Evolutionary conservation across 345 rosid species (phyloP), one percentile per base, ranked within the genome.

Genomic region (Boechera divaricarpa): DNA sequence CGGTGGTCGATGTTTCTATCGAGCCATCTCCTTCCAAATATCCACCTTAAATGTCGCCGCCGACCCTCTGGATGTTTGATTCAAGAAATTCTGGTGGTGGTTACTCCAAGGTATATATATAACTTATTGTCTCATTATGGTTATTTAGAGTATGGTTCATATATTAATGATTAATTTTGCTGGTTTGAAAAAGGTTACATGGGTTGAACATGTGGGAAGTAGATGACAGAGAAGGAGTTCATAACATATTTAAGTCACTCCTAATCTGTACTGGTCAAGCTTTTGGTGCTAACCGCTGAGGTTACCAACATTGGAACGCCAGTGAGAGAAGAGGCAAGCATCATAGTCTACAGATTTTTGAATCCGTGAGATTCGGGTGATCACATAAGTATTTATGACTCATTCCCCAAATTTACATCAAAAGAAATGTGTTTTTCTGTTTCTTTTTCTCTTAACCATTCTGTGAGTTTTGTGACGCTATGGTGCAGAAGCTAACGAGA

Each of bases 151-250:
- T 35, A 2, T 28, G 21, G 39, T 6, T 56, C 18, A 8, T 60
- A 70, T 60, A 35, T 59, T 6, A 31, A 13, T 35, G 62, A 10
- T 70, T 60, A 35, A 60, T 15, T 65, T 65, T 39, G 75, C 55
- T 76, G 29, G 42, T 56, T 59, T 42, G 33, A 11, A 39, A 33
- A 70, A 93, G 99, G 95, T 96, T 29, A 91, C 87, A 1, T 96
- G 99, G 99, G 84, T 96, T 48, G 99, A 96, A 72, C 86, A 93
- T 83, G 91, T 93, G 24, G 24, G 98, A 96, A 75, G 95, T 89
- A 44, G 95, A 93, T 72, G 97, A 93, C 52, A 77, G 88, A 71
- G 96, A 88, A 21, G 91, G 84, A 16, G 86, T 83, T 48, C 89
- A 90, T 63, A 66, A 63, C 76, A 71, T 90, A 15, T 96, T 82